Conservation (phyloP, 306 rosid species). For the Lathyrus oleraceus region DNA sequence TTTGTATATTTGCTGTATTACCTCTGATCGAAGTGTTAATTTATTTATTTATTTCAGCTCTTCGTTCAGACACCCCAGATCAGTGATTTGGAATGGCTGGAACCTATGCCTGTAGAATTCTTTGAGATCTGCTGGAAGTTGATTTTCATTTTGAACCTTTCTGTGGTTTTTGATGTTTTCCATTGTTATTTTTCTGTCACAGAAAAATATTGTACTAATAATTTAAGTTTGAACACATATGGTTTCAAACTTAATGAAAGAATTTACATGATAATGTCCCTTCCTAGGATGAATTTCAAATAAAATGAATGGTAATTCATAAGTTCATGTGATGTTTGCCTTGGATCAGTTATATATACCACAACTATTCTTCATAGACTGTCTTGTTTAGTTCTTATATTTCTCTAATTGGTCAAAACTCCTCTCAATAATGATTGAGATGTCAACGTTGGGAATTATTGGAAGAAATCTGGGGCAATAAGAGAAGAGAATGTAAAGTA, state of each 20-base stretch:
- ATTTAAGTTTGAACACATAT: constrained; percentile 22
- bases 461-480: too few relatives aligned
- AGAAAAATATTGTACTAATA: constrained; percentile 41
- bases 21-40: constrained; percentile 28
- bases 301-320: neutral
- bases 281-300: neutral
- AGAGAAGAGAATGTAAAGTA: neutral
- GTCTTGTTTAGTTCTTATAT: neutral
- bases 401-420: neutral
- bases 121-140: constrained; percentile 16
- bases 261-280: neutral
- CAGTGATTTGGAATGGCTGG: constrained; percentile 35
- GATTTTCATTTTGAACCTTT: constrained; percentile 24
- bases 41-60: constrained; percentile 40
- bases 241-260: neutral
- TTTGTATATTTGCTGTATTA: neutral
- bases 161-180: constrained; percentile 19
- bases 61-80: constrained; percentile 56
- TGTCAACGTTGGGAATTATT: too few relatives aligned
- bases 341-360: neutral
- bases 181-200: constrained; percentile 17
- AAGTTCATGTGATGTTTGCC: neutral
- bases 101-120: constrained; percentile 9
- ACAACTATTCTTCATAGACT: neutral
- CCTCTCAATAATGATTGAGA: too few relatives aligned